Conservation (phyloP, 768 basidiomycete genomes). For the Suillus clintonianus region DNA sequence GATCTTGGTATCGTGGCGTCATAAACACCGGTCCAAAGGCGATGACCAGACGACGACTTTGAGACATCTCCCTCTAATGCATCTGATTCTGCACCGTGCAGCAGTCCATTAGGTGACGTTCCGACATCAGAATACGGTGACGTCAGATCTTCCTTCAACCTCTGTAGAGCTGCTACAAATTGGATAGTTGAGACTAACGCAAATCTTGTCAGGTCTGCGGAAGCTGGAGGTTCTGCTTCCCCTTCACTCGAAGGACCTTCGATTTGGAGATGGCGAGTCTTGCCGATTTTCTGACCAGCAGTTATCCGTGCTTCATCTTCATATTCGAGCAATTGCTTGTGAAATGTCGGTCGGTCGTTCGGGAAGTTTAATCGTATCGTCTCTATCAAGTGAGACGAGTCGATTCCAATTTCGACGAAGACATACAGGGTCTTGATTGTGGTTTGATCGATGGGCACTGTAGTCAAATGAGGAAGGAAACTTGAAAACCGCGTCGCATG, state of each 20-base stretch:
- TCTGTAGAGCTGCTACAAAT: constrained; percentile 91
- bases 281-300: constrained; percentile 45
- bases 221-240: constrained; percentile 12
- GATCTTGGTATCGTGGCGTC: constrained; percentile 78
- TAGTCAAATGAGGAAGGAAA: constrained; percentile 8
- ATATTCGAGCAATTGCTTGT: constrained; percentile 58
- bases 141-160: constrained; percentile 77
- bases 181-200: constrained; percentile 98
- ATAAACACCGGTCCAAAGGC: constrained; percentile 64
- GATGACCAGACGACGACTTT: constrained; percentile 13
- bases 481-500: background rate
- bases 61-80: background rate
- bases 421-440: constrained; percentile 94
- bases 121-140: constrained; percentile 32
- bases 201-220: constrained; percentile 58
- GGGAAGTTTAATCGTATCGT: constrained; percentile 92
- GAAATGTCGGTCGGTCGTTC: constrained; percentile 66
- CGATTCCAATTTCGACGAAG: constrained; percentile 96
- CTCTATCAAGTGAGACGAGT: constrained; percentile 77
- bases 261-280: constrained; percentile 57
- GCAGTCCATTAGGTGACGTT: constrained; percentile 9
- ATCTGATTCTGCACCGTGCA: constrained; percentile 13
- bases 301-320: constrained; percentile 52
- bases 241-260: constrained; percentile 37
- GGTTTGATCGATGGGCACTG: constrained; percentile 95